These are phyloP conservation scores for Talaromyces proteolyticus DNA, from an alignment of 495 filamentous ascomycete species.

Conservation along the genomic window DNA sequence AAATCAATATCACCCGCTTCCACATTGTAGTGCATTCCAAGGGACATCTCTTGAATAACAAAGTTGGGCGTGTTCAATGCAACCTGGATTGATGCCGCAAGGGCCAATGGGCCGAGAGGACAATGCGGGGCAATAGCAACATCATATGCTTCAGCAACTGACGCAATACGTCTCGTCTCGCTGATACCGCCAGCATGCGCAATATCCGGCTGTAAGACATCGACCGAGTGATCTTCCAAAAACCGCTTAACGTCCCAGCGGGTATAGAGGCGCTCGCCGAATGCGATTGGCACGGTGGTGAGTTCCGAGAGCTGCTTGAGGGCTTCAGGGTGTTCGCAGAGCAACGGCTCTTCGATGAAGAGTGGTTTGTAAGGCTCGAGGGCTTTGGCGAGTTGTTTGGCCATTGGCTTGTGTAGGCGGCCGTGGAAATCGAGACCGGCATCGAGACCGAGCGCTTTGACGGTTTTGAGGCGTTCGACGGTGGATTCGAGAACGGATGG, in stretches of 20 bases:
- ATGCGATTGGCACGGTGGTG: constrained; percentile 63
- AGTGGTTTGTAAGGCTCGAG: constrained; percentile 66
- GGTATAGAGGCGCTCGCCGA: constrained; percentile 69
- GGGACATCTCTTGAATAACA: constrained; percentile 74
- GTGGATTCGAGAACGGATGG: constrained; percentile 56
- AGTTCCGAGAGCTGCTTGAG: constrained; percentile 59
- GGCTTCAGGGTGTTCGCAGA: constrained; percentile 64
- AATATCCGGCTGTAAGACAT: constrained; percentile 74
- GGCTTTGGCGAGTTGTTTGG: constrained; percentile 66
- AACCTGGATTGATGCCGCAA: constrained; percentile 69
- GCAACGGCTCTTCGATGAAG: constrained; percentile 77
- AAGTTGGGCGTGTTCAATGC: constrained; percentile 62
- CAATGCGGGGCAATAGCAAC: constrained; percentile 74
- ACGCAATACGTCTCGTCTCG: constrained; percentile 64
- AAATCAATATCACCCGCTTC: constrained; percentile 56
- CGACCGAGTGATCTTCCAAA: constrained; percentile 61
- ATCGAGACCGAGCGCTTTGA: constrained; percentile 67
- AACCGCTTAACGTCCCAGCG: constrained; percentile 75
- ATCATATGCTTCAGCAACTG: constrained; percentile 74
- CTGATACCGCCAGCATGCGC: constrained; percentile 72
- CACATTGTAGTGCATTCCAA: constrained; percentile 75
- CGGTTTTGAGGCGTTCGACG: constrained; percentile 61
- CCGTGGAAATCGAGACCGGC: constrained; percentile 76
- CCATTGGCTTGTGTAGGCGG: constrained; percentile 75
- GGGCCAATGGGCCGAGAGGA: constrained; percentile 68